These are phyloP conservation scores for Xylaria sp. DNA, from an alignment of 2,329 filamentous ascomycete genomes.

Conservation along the genomic window DNA sequence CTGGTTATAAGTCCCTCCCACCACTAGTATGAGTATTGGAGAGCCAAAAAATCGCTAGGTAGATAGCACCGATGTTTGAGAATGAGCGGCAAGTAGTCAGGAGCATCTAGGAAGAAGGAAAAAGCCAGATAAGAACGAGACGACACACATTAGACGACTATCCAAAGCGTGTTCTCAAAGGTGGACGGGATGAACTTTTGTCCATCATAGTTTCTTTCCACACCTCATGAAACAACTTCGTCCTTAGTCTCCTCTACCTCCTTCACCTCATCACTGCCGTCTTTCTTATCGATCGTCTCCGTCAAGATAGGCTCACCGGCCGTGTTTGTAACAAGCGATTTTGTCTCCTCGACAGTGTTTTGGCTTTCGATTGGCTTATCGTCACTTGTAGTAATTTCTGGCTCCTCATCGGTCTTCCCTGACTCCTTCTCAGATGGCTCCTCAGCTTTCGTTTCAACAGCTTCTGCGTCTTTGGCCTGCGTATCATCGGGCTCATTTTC, in stretches of 20 bases:
- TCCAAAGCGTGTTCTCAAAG: not conserved
- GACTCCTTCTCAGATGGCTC: slow-evolving; percentile 2
- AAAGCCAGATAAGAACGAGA: not conserved
- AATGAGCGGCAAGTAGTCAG: slow-evolving; percentile 16
- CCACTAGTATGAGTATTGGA: too few relatives aligned
- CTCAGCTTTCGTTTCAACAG: slow-evolving; percentile 18
- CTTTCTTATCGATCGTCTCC: slow-evolving; percentile 47
- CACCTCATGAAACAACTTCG: slow-evolving; percentile 41
- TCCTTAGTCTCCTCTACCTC: slow-evolving; percentile 44
- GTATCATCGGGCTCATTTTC: slow-evolving; percentile 15
- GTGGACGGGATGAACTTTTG: not conserved
- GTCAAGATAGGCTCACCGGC: slow-evolving; percentile 48
- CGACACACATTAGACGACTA: not conserved
- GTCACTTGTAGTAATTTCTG: slow-evolving; percentile 28
- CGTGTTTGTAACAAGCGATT: slow-evolving; percentile 47
- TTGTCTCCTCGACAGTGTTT: slow-evolving; percentile 42
- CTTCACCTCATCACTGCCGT: slow-evolving; percentile 44
- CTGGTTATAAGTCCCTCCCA: not conserved
- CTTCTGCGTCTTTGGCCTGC: slow-evolving; percentile 22
- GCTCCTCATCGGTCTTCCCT: slow-evolving; percentile 13
- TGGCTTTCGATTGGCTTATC: slow-evolving; percentile 30
- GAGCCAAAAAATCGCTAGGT: not conserved
- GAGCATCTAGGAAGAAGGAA: not conserved
- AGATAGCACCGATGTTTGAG: not conserved
- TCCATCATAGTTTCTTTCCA: not conserved